Evolutionary conservation across 148 eudicot genomes (phyloP).

Genomic region (Heliamphora exappendiculata): DNA sequence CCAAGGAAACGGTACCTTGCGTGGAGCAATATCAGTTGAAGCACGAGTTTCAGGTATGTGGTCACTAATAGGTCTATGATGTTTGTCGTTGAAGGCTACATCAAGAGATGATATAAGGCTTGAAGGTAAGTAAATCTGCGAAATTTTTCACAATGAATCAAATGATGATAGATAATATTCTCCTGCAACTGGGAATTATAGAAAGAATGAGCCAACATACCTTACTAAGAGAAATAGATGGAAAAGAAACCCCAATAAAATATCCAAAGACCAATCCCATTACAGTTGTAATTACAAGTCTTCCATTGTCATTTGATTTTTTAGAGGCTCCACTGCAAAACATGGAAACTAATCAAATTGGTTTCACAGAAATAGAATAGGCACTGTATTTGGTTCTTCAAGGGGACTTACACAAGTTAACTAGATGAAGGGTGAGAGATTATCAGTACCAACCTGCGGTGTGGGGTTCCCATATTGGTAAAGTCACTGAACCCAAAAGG

Average conservation of each 20-base stretch:
- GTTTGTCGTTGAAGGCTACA: slow-evolving; percentile 28
- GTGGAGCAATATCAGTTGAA: slow-evolving; percentile 35
- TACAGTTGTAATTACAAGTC: slow-evolving; percentile 45
- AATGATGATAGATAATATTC: slow-evolving; percentile 9
- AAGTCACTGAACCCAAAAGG: slow-evolving; percentile 23
- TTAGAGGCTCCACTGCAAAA: slow-evolving; percentile 43
- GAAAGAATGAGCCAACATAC: slow-evolving; percentile 21
- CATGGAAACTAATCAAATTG: neutral
- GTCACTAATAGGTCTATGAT: slow-evolving; percentile 17
- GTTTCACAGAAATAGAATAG: neutral
- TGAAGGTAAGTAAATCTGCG: slow-evolving; percentile 56
- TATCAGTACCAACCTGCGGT: slow-evolving; percentile 43
- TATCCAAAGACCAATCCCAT: slow-evolving; percentile 68
- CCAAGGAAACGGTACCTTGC: slow-evolving; percentile 33
- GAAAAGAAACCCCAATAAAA: slow-evolving; percentile 57
- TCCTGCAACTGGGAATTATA: neutral
- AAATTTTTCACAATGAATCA: slow-evolving; percentile 10
- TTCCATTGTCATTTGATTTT: slow-evolving; percentile 41
- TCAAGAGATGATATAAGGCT: slow-evolving; percentile 40
- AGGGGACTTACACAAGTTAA: neutral
- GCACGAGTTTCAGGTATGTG: slow-evolving; percentile 52
- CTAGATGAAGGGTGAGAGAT: neutral
- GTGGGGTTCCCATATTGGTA: slow-evolving; percentile 37
- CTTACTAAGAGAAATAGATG: slow-evolving; percentile 50
- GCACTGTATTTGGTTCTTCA: neutral